Conservation (phyloP, 345 rosid species). For the Corchorus capsularis region DNA sequence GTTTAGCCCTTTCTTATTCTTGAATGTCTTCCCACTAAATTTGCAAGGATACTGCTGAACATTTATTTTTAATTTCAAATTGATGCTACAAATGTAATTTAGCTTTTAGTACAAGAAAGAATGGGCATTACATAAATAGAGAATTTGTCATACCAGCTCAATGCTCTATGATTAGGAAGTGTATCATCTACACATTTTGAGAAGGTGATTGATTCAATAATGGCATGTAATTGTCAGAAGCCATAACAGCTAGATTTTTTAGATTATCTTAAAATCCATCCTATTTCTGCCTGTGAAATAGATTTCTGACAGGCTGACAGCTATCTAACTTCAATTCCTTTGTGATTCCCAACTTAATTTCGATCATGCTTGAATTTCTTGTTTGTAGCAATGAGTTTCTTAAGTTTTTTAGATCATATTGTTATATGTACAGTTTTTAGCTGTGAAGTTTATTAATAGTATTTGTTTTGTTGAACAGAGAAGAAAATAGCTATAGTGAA, state of each 20-base stretch:
- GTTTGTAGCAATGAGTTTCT: neutral
- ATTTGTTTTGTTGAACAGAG: conserved; percentile 9
- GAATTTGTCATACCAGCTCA: neutral
- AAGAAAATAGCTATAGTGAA: neutral
- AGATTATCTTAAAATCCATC: neutral
- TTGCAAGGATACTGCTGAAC: neutral
- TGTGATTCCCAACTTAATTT: neutral
- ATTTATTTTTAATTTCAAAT: neutral
- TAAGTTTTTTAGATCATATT: neutral
- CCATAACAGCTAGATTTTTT: neutral
- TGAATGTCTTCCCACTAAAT: too few species aligned
- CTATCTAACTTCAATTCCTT: neutral
- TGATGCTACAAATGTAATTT: neutral
- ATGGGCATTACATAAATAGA: neutral
- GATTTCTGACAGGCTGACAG: neutral
- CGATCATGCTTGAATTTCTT: neutral
- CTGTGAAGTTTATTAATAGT: neutral
- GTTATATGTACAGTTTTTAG: neutral
- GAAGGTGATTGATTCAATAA: neutral
- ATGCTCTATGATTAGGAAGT: neutral
- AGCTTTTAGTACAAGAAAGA: neutral
- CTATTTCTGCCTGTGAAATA: neutral
- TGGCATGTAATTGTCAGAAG: neutral
- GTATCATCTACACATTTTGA: neutral
- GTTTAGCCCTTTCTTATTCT: too few species aligned